Percentiles rank a stretch among this genome's conserved stretches.
Evolutionary conservation across 23 red algal genomes (phyloP).

Genomic region (Gracilaria domingensis): DNA sequence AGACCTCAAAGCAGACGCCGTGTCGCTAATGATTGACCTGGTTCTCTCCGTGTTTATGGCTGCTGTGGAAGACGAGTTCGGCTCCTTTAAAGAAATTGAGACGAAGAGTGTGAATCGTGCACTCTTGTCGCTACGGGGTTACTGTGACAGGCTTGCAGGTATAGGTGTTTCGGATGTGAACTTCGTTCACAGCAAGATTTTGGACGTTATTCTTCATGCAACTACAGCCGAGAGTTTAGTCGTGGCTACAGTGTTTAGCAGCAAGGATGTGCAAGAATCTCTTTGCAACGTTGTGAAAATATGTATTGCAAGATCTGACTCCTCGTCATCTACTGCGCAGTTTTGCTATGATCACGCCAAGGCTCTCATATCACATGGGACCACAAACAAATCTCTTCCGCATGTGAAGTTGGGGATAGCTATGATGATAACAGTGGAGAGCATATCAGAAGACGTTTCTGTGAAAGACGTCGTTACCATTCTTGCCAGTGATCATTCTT

Average conservation of each 20-base stretch:
- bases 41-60: conserved; percentile 15
- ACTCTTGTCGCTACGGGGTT: conserved; percentile 10
- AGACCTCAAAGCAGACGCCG: conserved; percentile 5
- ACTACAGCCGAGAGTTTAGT: conserved; percentile 4
- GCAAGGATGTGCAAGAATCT: not conserved
- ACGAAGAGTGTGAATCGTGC: conserved; percentile 38
- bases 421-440: conserved; percentile 13
- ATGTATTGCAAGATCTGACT: conserved; percentile 21
- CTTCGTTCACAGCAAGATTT: conserved; percentile 13
- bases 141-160: not conserved
- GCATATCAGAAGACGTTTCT: not conserved
- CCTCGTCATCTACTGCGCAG: not conserved
- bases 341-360: conserved; percentile 6
- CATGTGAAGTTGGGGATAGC: conserved; percentile 31
- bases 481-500: not conserved
- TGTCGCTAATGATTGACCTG: conserved; percentile 19
- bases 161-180: not conserved
- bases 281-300: not conserved
- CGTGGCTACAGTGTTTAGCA: conserved; percentile 22
- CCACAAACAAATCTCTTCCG: not conserved
- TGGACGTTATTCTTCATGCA: conserved; percentile 14
- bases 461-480: not conserved
- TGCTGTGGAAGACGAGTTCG: conserved; percentile 23
- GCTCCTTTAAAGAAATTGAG: conserved; percentile 23
- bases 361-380: conserved; percentile 9